These are phyloP conservation scores for Leishmania lainsoni DNA, from an alignment of 208 protist genomes.

Conservation along the genomic window DNA sequence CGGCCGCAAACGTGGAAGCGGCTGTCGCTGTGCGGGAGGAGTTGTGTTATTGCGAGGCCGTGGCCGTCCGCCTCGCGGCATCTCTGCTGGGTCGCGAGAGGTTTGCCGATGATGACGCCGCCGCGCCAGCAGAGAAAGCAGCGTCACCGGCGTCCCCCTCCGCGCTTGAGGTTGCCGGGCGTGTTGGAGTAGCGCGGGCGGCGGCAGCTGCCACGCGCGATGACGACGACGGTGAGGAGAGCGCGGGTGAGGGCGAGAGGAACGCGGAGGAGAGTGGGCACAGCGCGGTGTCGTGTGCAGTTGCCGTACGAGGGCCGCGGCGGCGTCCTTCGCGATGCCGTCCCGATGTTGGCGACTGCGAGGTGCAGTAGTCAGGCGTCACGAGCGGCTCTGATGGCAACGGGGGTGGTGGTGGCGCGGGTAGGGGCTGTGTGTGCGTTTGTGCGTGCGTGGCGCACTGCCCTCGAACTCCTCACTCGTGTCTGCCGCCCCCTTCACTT, in stretches of 20 bases:
- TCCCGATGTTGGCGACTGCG: slow-evolving; percentile 46
- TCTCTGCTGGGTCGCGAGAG: slow-evolving; percentile 12
- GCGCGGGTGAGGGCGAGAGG: not conserved
- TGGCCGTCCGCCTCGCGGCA: slow-evolving; percentile 37
- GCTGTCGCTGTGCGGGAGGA: slow-evolving; percentile 59
- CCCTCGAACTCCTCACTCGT: not conserved
- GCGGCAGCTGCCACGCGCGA: not conserved
- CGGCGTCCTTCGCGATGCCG: slow-evolving; percentile 22
- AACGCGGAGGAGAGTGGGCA: not conserved
- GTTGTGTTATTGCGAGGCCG: slow-evolving; percentile 65
- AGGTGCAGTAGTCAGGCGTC: slow-evolving; percentile 35
- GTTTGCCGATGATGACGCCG: not conserved
- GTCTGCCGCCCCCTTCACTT: not conserved
- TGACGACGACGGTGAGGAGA: not conserved
- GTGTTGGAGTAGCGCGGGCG: not conserved
- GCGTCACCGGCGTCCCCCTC: not conserved
- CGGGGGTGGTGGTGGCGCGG: not conserved
- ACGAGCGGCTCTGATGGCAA: not conserved
- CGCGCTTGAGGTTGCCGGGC: not conserved
- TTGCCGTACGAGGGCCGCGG: not conserved
- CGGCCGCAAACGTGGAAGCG: slow-evolving; percentile 28
- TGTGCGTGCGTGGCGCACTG: slow-evolving; percentile 3
- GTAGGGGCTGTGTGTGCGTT: not conserved
- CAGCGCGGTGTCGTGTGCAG: not conserved
- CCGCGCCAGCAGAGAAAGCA: not conserved